These are phyloP conservation scores for Podospora fimiseda DNA, from an alignment of 495 filamentous ascomycete genomes.

Conservation along the genomic window DNA sequence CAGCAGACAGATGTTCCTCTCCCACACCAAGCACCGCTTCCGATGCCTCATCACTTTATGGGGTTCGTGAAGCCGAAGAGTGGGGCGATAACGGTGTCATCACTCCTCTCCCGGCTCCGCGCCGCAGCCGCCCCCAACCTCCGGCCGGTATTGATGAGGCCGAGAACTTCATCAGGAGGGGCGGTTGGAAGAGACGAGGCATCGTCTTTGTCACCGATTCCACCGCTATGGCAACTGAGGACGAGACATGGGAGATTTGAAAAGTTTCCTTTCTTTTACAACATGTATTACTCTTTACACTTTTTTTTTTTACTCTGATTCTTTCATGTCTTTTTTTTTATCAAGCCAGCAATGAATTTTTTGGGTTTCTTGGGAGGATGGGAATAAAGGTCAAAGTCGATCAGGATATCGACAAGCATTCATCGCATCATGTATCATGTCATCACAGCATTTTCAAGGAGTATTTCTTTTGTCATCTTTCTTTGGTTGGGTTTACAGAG, in stretches of 20 bases:
- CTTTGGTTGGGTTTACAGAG: neutral
- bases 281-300: neutral
- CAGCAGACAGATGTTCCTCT: conserved; percentile 4
- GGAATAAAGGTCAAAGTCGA: neutral
- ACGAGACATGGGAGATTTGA: conserved; percentile 27
- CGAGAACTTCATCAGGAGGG: conserved; percentile 38
- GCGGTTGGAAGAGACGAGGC: conserved; percentile 44
- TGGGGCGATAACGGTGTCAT: conserved; percentile 8
- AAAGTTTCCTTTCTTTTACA: too few species aligned
- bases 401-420: neutral
- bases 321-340: neutral
- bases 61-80: neutral
- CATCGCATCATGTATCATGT: neutral
- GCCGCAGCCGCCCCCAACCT: conserved; percentile 8
- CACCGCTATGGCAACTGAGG: conserved; percentile 16
- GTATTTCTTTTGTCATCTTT: neutral
- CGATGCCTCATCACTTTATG: conserved; percentile 1
- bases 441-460: neutral
- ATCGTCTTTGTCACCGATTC: conserved; percentile 37
- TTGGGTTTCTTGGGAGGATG: neutral
- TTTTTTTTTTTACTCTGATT: neutral
- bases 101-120: conserved; percentile 5
- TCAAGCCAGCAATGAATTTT: neutral
- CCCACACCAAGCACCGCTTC: conserved; percentile 4
- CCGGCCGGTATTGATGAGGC: conserved; percentile 19